Conservation (phyloP, 768 basidiomycete genomes). For the Phanerochaete carnosa region DNA sequence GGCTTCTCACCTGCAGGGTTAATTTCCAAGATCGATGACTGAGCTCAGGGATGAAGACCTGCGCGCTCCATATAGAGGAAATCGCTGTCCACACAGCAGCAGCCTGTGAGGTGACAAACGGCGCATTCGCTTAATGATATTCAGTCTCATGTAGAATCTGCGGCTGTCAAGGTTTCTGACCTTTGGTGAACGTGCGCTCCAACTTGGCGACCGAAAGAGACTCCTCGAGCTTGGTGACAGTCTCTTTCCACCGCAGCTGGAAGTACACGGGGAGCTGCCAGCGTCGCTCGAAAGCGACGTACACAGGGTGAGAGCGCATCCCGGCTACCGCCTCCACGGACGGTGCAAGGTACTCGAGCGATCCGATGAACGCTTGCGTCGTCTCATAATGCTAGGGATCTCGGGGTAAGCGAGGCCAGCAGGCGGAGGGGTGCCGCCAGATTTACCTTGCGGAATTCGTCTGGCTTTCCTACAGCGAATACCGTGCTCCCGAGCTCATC, state of each 20-base stretch:
- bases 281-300: conserved; percentile 68
- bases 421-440: background rate
- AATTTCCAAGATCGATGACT: conserved; percentile 87
- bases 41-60: conserved; percentile 82
- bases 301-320: conserved; percentile 73
- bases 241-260: conserved; percentile 96
- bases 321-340: conserved; percentile 63
- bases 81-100: conserved; percentile 71
- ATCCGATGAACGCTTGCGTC: conserved; percentile 76
- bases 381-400: conserved; percentile 66
- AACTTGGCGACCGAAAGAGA: conserved; percentile 43
- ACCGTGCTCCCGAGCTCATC: conserved; percentile 79
- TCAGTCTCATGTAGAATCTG: background rate
- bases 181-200: conserved; percentile 37
- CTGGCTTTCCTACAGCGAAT: conserved; percentile 90
- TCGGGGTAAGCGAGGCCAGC: background rate
- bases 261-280: conserved; percentile 99
- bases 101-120: conserved; percentile 62
- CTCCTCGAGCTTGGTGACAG: conserved; percentile 75
- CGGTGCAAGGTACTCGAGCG: conserved; percentile 80
- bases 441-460: conserved; percentile 82
- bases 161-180: conserved; percentile 26
- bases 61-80: conserved; percentile 79
- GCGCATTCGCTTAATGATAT: conserved; percentile 17
- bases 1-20: conserved; percentile 70